Percentiles rank a stretch among this genome's conserved stretches.
These are phyloP conservation scores for Coniochaeta sp. DNA, from an alignment of 2,329 filamentous ascomycete species.

Conservation along the genomic window DNA sequence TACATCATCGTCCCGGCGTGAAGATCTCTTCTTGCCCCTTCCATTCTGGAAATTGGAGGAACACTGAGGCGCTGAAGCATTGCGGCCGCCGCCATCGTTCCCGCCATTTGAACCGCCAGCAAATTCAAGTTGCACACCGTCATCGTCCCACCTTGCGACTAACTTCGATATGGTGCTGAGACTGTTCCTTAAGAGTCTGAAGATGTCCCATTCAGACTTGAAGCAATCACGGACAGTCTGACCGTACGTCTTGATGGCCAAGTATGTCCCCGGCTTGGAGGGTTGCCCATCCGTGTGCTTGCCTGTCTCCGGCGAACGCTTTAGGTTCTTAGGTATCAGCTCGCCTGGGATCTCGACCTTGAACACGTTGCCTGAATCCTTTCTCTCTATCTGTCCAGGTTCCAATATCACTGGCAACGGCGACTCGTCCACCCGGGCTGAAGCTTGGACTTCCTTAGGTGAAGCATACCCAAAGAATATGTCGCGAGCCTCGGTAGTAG, in stretches of 20 bases:
- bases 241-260: neutral
- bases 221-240: neutral
- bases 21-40: neutral
- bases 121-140: neutral
- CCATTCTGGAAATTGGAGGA: neutral
- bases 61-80: neutral
- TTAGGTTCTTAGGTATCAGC: no score
- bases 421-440: no score
- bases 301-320: no score
- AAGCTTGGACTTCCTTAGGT: no score
- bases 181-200: neutral
- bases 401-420: no score
- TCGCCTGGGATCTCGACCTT: neutral
- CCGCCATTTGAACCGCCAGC: neutral
- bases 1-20: neutral
- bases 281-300: neutral
- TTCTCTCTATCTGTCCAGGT: no score
- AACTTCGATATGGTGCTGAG: no score
- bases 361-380: no score
- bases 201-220: neutral
- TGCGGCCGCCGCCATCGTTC: neutral
- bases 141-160: no score
- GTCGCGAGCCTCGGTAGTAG: no score
- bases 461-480: no score
- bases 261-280: neutral